Conservation (phyloP, 176 grass and related monocot species). For the Zea luxurians region DNA sequence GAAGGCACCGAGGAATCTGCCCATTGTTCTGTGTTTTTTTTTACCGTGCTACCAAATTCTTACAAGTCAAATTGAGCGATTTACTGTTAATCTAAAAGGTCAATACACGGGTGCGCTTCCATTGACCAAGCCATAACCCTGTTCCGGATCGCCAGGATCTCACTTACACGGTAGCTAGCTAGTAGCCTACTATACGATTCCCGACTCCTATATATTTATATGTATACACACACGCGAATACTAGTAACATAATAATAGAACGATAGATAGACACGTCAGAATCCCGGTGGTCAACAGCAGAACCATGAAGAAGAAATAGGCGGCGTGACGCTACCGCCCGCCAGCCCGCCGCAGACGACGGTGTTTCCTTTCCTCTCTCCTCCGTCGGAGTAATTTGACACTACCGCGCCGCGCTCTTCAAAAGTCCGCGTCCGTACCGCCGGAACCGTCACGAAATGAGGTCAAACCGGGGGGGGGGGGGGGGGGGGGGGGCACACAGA, state of each 20-base stretch:
- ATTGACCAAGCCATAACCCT: background rate
- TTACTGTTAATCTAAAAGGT: too few relatives aligned
- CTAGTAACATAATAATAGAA: too few relatives aligned
- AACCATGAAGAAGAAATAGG: background rate
- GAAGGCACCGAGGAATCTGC: too few relatives aligned
- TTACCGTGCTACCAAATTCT: too few relatives aligned
- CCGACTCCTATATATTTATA: too few relatives aligned
- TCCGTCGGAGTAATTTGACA: background rate
- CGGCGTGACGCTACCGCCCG: too few relatives aligned
- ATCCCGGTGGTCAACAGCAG: background rate
- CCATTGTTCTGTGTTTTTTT: too few relatives aligned
- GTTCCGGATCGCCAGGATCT: background rate
- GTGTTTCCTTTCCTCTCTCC: background rate
- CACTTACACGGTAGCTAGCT: background rate
- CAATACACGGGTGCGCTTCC: background rate
- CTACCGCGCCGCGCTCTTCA: background rate
- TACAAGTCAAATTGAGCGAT: too few relatives aligned
- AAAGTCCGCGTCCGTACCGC: conserved; percentile 21
- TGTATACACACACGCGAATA: background rate
- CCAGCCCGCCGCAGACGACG: too few relatives aligned
- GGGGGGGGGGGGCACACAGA: background rate
- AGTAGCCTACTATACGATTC: background rate
- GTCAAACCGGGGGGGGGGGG: too few relatives aligned
- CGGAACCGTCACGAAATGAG: background rate
- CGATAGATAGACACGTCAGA: background rate